A percentile compares a stretch with the other conserved stretches of the same genome.
Conservation (phyloP, 2,329 filamentous ascomycete species). For the Dactylonectria macrodidyma region DNA sequence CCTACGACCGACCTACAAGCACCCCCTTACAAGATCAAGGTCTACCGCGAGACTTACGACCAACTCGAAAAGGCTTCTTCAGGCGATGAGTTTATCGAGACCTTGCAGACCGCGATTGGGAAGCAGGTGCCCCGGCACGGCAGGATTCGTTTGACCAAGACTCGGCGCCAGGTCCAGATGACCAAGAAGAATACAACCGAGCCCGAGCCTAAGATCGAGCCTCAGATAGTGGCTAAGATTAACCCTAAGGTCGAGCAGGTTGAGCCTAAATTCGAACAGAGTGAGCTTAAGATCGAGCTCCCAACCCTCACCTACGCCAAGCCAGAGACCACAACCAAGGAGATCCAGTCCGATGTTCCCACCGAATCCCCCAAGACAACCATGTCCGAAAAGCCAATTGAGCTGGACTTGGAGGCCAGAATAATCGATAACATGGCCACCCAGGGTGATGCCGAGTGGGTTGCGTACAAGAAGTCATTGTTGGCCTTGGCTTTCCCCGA, state of each 20-base stretch:
- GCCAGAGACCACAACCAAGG: neutral
- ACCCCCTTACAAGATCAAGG: constrained; percentile 19
- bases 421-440: neutral
- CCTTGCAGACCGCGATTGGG: constrained; percentile 26
- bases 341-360: neutral
- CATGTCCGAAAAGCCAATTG: neutral
- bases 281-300: constrained; percentile 1
- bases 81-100: constrained; percentile 32
- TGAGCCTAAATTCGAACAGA: neutral
- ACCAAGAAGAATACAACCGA: neutral
- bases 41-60: constrained; percentile 23
- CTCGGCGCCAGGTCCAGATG: neutral
- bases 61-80: constrained; percentile 23
- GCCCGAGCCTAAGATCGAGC: constrained; percentile 21
- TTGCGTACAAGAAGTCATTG: constrained; percentile 24
- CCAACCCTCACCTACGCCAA: neutral
- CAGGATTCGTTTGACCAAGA: constrained; percentile 1
- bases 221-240: constrained; percentile 19
- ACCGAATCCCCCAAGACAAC: neutral
- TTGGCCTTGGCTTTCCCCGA: constrained; percentile 38
- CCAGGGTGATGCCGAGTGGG: constrained; percentile 15
- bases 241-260: constrained; percentile 6
- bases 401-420: neutral
- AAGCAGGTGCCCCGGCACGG: constrained; percentile 32
- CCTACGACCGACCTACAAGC: constrained; percentile 29